Evolutionary conservation across 148 eudicot species (phyloP).

Genomic region (Linanthus parryae): DNA sequence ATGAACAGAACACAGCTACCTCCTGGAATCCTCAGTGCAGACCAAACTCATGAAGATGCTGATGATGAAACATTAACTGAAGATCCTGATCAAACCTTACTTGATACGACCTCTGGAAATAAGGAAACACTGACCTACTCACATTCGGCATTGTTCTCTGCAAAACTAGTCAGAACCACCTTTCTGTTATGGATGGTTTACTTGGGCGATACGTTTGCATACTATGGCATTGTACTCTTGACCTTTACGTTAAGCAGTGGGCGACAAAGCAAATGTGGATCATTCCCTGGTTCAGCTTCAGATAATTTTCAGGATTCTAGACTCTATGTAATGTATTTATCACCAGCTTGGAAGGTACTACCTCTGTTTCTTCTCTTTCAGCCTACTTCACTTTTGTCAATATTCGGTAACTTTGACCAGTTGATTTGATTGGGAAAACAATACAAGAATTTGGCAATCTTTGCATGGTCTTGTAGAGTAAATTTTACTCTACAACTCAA

Average conservation of each 20-base stretch:
- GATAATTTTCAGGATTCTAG: conserved; percentile 12
- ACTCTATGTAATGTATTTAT: conserved; percentile 25
- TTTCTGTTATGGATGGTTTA: conserved; percentile 24
- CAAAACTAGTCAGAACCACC: conserved; percentile 25
- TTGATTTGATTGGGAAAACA: too few species aligned
- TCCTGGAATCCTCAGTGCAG: conserved; percentile 29
- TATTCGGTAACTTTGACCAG: too few species aligned
- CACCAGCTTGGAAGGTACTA: conserved; percentile 33
- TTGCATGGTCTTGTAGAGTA: too few species aligned
- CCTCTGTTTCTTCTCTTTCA: not conserved
- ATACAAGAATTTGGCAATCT: too few species aligned
- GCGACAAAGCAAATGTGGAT: conserved; percentile 16
- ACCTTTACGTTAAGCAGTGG: conserved; percentile 33
- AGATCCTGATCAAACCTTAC: conserved; percentile 13
- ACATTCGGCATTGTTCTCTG: conserved; percentile 17
- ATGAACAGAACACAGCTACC: conserved; percentile 30
- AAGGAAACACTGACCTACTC: conserved; percentile 8
- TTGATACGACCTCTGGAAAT: not conserved
- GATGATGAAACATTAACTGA: conserved; percentile 20
- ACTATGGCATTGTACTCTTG: conserved; percentile 35
- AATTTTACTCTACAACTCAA: too few species aligned
- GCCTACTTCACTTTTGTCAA: too few species aligned
- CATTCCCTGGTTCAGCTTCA: not conserved
- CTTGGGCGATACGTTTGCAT: conserved; percentile 32
- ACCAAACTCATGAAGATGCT: conserved; percentile 12